Evolutionary conservation across 2,329 filamentous ascomycete species (phyloP).

Genomic region (Apiospora marii): DNA sequence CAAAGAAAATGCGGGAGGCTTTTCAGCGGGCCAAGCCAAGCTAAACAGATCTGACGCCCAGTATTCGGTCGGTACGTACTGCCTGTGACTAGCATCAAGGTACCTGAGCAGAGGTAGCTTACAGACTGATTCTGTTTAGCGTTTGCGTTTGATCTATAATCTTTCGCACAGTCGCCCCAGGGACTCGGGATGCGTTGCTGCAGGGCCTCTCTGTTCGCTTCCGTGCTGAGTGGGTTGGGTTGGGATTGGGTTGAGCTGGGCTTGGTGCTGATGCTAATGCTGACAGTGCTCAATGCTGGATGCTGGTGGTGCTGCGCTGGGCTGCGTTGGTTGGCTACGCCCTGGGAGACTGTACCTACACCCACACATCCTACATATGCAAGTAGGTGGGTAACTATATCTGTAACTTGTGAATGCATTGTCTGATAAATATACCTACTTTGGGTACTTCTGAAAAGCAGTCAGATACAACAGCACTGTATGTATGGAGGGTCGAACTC

Average conservation of each 20-base stretch:
- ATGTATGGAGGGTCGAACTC: background rate
- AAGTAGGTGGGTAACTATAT: background rate
- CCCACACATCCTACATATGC: conserved; percentile 1
- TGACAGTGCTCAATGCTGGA: conserved; percentile 11
- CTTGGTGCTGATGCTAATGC: background rate
- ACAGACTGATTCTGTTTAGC: conserved; percentile 8
- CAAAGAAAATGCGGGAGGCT: conserved; percentile 14
- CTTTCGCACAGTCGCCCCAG: conserved; percentile 20
- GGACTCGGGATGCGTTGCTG: conserved; percentile 17
- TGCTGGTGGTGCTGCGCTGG: background rate
- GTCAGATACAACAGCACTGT: too few relatives aligned
- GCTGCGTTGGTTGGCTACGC: conserved; percentile 9
- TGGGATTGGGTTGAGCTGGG: conserved; percentile 8
- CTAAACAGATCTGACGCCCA: background rate
- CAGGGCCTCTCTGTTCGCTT: conserved; percentile 15
- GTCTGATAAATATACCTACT: too few relatives aligned
- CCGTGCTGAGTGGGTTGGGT: conserved; percentile 7
- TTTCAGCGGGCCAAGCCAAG: conserved; percentile 7
- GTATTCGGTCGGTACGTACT: background rate
- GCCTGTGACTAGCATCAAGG: background rate
- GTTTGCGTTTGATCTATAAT: conserved; percentile 21
- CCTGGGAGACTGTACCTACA: background rate
- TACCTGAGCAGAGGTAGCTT: background rate
- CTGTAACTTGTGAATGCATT: background rate
- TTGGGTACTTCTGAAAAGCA: background rate